phyloP scores from a whole-genome alignment of 2,329 filamentous ascomycete species.

The Balansia obtecta region DNA sequence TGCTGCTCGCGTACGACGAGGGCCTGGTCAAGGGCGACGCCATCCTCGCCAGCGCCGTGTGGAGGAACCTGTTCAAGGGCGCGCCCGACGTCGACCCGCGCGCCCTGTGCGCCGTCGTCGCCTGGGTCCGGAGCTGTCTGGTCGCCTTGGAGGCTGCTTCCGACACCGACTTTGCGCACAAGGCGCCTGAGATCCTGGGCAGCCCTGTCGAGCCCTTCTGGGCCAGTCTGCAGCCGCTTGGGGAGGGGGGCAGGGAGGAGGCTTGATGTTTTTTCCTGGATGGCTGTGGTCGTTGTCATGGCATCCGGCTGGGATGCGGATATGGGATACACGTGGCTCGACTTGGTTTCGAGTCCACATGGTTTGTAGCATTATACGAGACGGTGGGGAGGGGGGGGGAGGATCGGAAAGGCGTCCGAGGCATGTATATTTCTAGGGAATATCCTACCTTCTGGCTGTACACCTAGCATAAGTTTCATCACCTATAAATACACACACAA shows the following conservation, averaged over 20 bases:
- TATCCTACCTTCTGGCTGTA: not conserved
- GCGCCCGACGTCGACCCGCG: slow-evolving; percentile 38
- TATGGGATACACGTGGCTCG: not conserved
- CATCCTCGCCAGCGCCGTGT: slow-evolving; percentile 69
- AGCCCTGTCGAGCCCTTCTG: slow-evolving; percentile 30
- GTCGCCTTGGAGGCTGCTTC: slow-evolving; percentile 35
- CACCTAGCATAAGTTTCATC: not conserved
- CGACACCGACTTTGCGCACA: slow-evolving; percentile 27
- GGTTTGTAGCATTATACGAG: not conserved
- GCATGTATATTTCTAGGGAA: not conserved
- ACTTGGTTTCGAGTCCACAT: not conserved
- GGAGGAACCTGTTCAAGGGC: slow-evolving; percentile 86
- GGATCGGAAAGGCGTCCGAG: not conserved
- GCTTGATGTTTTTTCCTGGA: not conserved
- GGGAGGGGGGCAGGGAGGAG: not conserved
- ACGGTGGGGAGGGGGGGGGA: not conserved
- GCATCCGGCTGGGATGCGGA: no score
- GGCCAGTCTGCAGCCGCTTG: slow-evolving; percentile 22
- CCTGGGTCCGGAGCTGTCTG: slow-evolving; percentile 40
- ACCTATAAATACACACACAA: not conserved
- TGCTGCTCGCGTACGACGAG: slow-evolving; percentile 75
- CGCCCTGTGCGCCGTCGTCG: slow-evolving; percentile 39
- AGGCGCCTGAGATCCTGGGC: slow-evolving; percentile 21
- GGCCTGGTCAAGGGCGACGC: slow-evolving; percentile 66
- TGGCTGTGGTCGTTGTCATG: no score